A percentile compares a stretch with the other conserved stretches of the same genome.
Conservation (phyloP, 2,329 filamentous ascomycete species). For the Epichloe scottii region DNA sequence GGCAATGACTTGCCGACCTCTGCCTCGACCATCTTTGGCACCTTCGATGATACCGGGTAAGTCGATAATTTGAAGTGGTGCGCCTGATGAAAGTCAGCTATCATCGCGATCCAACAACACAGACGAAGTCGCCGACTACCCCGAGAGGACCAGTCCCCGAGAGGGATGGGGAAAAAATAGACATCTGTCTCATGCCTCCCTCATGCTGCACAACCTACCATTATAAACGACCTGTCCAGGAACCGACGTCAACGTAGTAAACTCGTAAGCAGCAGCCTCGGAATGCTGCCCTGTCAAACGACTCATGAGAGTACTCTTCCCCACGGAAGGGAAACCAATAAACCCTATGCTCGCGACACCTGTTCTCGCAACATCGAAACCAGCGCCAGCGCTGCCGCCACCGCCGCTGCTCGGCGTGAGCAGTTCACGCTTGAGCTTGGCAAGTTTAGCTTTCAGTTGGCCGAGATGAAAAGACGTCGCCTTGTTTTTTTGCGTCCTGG, state of each 20-base stretch:
- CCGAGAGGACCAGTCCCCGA: no score
- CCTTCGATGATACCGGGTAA: conserved; percentile 97
- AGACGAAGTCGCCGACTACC: background rate
- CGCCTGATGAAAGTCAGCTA: conserved; percentile 33
- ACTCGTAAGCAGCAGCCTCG: conserved; percentile 94
- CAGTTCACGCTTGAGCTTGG: conserved; percentile 93
- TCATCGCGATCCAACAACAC: background rate
- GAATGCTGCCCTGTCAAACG: conserved; percentile 91
- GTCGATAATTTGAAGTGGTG: conserved; percentile 96
- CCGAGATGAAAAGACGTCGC: conserved; percentile 86
- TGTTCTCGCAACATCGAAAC: conserved; percentile 95
- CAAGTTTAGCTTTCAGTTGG: conserved; percentile 95
- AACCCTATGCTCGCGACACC: conserved; percentile 96
- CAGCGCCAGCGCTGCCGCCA: conserved; percentile 72
- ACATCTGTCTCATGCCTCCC: background rate
- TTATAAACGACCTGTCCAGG: conserved; percentile 95
- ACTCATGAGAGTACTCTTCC: conserved; percentile 97
- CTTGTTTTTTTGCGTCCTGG: conserved; percentile 95
- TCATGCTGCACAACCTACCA: conserved; percentile 30
- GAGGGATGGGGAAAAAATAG: background rate
- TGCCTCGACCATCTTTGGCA: conserved; percentile 93
- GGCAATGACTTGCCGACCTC: conserved; percentile 95
- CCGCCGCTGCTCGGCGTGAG: conserved; percentile 66
- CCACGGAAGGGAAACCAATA: conserved; percentile 95
- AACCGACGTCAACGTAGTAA: conserved; percentile 94